Evolutionary conservation across 2,329 filamentous ascomycete genomes (phyloP).

Genomic region (Neonectria sp.): DNA sequence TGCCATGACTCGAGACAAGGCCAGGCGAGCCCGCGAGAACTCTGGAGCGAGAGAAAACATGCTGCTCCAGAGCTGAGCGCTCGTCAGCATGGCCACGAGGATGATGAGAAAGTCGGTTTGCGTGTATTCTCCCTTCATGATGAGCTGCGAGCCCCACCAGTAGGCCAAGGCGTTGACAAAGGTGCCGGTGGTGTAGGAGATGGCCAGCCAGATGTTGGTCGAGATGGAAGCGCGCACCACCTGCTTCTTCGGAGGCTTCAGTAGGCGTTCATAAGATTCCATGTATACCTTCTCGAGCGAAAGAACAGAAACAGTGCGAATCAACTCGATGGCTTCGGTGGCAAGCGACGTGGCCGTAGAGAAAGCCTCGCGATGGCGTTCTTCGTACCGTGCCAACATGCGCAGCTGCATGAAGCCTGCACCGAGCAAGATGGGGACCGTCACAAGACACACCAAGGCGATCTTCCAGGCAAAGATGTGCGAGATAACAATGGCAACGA

Average conservation of each 20-base stretch:
- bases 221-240: conserved; percentile 63
- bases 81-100: conserved; percentile 78
- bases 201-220: conserved; percentile 72
- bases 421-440: conserved; percentile 77
- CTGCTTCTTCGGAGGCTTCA: conserved; percentile 67
- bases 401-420: conserved; percentile 78
- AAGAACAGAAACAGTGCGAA: conserved; percentile 49
- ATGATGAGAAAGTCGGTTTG: conserved; percentile 82
- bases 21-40: conserved; percentile 74
- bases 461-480: conserved; percentile 84
- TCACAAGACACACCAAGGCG: conserved; percentile 77
- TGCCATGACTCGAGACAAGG: conserved; percentile 70
- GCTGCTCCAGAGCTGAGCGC: conserved; percentile 79
- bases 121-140: conserved; percentile 74
- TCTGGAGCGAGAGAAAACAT: conserved; percentile 83
- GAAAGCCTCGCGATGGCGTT: conserved; percentile 75
- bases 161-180: conserved; percentile 82
- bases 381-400: conserved; percentile 73
- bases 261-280: conserved; percentile 65
- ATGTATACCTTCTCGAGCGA: conserved; percentile 68
- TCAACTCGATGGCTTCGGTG: conserved; percentile 38
- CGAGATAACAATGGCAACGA: conserved; percentile 77
- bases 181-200: conserved; percentile 73
- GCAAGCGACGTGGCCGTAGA: conserved; percentile 51
- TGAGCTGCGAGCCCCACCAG: conserved; percentile 83